Conservation (phyloP, 176 grass and related monocot genomes). For the Cenchrus americanus region DNA sequence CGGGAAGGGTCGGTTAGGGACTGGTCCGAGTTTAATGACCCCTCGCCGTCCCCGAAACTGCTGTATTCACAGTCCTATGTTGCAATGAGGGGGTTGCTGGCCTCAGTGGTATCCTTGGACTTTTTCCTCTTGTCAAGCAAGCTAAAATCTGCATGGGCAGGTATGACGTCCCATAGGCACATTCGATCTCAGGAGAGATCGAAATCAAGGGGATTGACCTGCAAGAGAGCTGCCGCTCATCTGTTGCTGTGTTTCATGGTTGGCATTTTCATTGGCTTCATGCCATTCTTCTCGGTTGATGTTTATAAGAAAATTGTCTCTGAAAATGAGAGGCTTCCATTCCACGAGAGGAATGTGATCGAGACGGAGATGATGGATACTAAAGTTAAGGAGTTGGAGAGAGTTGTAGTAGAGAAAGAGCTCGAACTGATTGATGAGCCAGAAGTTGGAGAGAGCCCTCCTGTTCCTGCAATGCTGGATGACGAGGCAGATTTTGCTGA, state of each 20-base stretch:
- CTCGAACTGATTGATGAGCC: constrained; percentile 46
- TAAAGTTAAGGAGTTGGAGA: constrained; percentile 53
- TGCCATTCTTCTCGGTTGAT: constrained; percentile 70
- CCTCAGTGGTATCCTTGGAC: constrained; percentile 54
- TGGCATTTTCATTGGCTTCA: constrained; percentile 81
- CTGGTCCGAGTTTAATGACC: constrained; percentile 66
- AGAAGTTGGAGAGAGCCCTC: constrained; percentile 41
- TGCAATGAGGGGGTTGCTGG: constrained; percentile 60
- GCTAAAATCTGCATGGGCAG: constrained; percentile 48
- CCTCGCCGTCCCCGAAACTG: constrained; percentile 70
- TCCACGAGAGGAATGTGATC: constrained; percentile 42
- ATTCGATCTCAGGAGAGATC: constrained; percentile 59
- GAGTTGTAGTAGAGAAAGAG: constrained; percentile 64
- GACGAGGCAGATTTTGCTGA: constrained; percentile 58
- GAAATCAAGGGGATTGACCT: constrained; percentile 64
- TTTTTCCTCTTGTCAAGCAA: constrained; percentile 50
- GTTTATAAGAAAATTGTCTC: constrained; percentile 64
- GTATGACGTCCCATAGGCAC: constrained; percentile 53
- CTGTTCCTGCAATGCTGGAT: constrained; percentile 57
- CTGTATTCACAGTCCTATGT: constrained; percentile 77
- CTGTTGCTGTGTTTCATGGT: constrained; percentile 69
- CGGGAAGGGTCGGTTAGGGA: constrained; percentile 63
- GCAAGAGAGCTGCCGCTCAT: constrained; percentile 60
- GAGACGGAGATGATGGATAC: constrained; percentile 40
- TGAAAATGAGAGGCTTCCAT: constrained; percentile 52